A percentile compares a stretch with the other conserved stretches of the same genome.
Conservation (phyloP, 768 basidiomycete genomes). For the Termitomyces sp. region DNA sequence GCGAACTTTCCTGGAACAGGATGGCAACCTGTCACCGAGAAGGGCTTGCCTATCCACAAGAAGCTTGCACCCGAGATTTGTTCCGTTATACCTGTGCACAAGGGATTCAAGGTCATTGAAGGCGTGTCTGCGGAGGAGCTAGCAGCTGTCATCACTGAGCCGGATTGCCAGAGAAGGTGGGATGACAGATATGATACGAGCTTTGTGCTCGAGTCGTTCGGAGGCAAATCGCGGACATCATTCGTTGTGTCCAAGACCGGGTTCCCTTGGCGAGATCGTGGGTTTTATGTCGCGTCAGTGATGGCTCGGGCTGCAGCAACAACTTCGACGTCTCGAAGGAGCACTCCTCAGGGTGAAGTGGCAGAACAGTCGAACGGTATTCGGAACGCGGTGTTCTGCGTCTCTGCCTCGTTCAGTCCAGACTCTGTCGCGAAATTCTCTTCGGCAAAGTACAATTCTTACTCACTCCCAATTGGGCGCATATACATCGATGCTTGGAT, state of each 20-base stretch:
- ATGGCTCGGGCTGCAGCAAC: slow-evolving; percentile 54
- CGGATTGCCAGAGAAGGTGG: slow-evolving; percentile 76
- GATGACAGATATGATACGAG: slow-evolving; percentile 82
- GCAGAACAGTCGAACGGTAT: slow-evolving; percentile 35
- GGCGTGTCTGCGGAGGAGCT: slow-evolving; percentile 93
- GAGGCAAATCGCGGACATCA: slow-evolving; percentile 65
- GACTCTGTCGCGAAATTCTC: slow-evolving; percentile 57
- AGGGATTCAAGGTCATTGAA: slow-evolving; percentile 88
- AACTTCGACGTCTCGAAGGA: slow-evolving; percentile 37
- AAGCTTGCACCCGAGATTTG: slow-evolving; percentile 78
- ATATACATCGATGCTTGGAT: slow-evolving; percentile 93
- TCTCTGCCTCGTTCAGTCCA: slow-evolving; percentile 78
- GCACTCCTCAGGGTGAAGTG: slow-evolving; percentile 30
- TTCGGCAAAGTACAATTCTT: slow-evolving; percentile 71
- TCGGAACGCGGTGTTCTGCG: slow-evolving; percentile 73
- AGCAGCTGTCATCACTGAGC: slow-evolving; percentile 64
- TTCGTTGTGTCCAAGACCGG: slow-evolving; percentile 74
- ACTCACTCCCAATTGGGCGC: slow-evolving; percentile 69
- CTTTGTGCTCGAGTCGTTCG: slow-evolving; percentile 70
- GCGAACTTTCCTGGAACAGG: slow-evolving; percentile 48
- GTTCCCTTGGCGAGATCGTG: slow-evolving; percentile 89
- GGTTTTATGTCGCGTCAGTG: slow-evolving; percentile 78
- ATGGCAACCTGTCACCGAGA: slow-evolving; percentile 78
- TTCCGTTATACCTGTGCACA: slow-evolving; percentile 76
- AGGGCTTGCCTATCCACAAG: slow-evolving; percentile 72